Evolutionary conservation across 163 green algal genomes (phyloP), one percentile per base, ranked within the genome.

Genomic region (Coccomyxa subellipsoidea): DNA sequence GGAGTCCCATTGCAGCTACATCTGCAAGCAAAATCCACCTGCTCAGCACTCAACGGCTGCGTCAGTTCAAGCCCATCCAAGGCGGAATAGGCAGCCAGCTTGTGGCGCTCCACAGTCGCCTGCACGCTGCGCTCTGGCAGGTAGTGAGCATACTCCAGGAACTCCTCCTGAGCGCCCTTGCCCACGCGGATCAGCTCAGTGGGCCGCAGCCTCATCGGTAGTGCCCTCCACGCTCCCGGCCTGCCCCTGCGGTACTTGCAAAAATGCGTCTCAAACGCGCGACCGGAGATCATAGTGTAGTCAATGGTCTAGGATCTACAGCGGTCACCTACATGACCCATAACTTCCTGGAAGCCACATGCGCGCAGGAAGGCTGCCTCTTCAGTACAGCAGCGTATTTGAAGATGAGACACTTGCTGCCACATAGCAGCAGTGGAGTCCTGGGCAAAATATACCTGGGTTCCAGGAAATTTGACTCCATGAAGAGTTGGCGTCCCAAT

Each of bases 401-500:
- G n/a, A n/a, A n/a, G n/a, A n/a, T n/a, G n/a, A n/a, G n/a, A n/a
- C n/a, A n/a, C n/a, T n/a, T n/a, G n/a, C n/a, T n/a, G n/a, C n/a
- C n/a, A n/a, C n/a, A n/a, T n/a, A n/a, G n/a, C n/a, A n/a, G n/a
- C n/a, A n/a, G n/a, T n/a, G n/a, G n/a, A n/a, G n/a, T n/a, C n/a
- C n/a, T n/a, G 69, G 27, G 15, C 31, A 75, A 21, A 32, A 69
- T 34, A 35, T 39, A 80, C 77, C 77, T 80, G 25, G 66, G 32
- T 36, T 85, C 82, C 7, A 82, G 71, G 4, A 83, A 54, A 23
- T 87, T 81, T n/a, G 35, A 77, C 81, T 91, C 77, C 35, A 93
- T 82, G 73, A 90, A 93, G 4, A 93, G 69, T 69, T 90, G 85
- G 15, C 89, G 81, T 10, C 89, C 89, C 53, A 93, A 77, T 5